These are phyloP conservation scores for Knufia fluminis DNA, from an alignment of 2,329 filamentous ascomycete genomes.

Conservation along the genomic window DNA sequence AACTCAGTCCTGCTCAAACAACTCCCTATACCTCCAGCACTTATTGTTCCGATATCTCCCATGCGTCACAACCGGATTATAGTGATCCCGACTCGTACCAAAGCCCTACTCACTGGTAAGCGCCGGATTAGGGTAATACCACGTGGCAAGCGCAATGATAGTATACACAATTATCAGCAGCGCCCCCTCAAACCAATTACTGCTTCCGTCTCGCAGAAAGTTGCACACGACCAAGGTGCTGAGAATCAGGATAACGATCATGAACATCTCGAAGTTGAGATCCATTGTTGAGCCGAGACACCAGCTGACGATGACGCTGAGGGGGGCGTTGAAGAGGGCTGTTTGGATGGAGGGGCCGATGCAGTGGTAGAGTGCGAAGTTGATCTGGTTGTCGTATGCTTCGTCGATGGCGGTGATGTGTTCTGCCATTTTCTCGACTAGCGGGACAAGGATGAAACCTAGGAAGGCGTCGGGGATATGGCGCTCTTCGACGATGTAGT, in stretches of 20 bases:
- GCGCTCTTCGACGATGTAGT: constrained; percentile 45
- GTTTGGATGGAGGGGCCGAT: constrained; percentile 84
- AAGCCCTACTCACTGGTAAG: constrained; percentile 1
- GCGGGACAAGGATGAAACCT: constrained; percentile 55
- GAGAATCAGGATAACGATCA: constrained; percentile 70
- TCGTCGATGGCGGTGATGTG: constrained; percentile 56
- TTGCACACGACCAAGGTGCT: constrained; percentile 79
- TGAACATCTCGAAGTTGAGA: constrained; percentile 79
- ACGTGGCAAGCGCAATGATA: constrained; percentile 53
- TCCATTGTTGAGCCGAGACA: constrained; percentile 61
- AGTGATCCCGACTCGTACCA: neutral
- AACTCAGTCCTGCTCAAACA: too few relatives aligned
- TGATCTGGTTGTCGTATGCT: constrained; percentile 66
- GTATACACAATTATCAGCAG: constrained; percentile 61
- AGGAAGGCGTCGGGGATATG: constrained; percentile 51
- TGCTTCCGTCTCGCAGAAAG: constrained; percentile 79
- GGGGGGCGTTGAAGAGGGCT: constrained; percentile 74
- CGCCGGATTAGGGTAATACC: constrained; percentile 47
- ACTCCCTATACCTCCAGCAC: neutral
- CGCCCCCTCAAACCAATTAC: constrained; percentile 79
- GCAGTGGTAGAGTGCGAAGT: constrained; percentile 76
- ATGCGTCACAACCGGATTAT: neutral
- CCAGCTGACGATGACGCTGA: constrained; percentile 79
- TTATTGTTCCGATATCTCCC: neutral
- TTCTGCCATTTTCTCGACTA: constrained; percentile 10